Percentiles rank a stretch among this genome's conserved stretches.
These are phyloP conservation scores for Moniliella sp. DNA, from an alignment of 1,284 basidiomycete species.

Conservation along the genomic window DNA sequence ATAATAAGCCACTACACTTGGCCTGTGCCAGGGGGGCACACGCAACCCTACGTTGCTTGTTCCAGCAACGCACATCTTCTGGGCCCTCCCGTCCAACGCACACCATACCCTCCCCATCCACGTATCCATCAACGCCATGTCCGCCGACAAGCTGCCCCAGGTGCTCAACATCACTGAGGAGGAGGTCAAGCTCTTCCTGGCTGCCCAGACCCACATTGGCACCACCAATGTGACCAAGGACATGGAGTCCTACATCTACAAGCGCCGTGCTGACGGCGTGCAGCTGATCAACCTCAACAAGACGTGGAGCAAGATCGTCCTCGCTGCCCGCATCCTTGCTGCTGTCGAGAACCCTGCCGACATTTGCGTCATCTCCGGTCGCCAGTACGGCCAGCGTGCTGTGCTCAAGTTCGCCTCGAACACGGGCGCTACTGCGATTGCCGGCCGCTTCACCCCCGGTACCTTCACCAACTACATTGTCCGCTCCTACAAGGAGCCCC, in stretches of 20 bases:
- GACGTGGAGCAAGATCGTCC: constrained; percentile 85
- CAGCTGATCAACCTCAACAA: constrained; percentile 94
- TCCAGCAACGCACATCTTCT: too few relatives aligned
- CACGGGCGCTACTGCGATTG: constrained; percentile 93
- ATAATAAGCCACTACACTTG: too few relatives aligned
- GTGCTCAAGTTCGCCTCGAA: constrained; percentile 94
- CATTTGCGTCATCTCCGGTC: constrained; percentile 88
- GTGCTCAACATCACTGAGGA: constrained; percentile 81
- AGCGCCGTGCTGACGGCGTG: constrained; percentile 81
- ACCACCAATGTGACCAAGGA: constrained; percentile 92
- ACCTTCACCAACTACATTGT: constrained; percentile 96
- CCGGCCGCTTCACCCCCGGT: constrained; percentile 96
- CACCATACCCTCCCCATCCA: background rate
- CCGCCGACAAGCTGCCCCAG: constrained; percentile 55
- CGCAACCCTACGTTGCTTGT: too few relatives aligned
- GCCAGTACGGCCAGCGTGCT: constrained; percentile 94
- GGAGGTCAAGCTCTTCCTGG: constrained; percentile 80
- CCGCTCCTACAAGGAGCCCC: constrained; percentile 97
- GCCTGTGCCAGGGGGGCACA: too few relatives aligned
- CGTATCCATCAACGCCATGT: background rate
- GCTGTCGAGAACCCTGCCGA: constrained; percentile 86
- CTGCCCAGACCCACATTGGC: constrained; percentile 75
- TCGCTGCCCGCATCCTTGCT: constrained; percentile 32
- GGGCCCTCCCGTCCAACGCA: too few relatives aligned
- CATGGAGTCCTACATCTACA: constrained; percentile 95